These are phyloP conservation scores for Pholiota conissans DNA, from an alignment of 768 basidiomycete genomes.

Conservation along the genomic window DNA sequence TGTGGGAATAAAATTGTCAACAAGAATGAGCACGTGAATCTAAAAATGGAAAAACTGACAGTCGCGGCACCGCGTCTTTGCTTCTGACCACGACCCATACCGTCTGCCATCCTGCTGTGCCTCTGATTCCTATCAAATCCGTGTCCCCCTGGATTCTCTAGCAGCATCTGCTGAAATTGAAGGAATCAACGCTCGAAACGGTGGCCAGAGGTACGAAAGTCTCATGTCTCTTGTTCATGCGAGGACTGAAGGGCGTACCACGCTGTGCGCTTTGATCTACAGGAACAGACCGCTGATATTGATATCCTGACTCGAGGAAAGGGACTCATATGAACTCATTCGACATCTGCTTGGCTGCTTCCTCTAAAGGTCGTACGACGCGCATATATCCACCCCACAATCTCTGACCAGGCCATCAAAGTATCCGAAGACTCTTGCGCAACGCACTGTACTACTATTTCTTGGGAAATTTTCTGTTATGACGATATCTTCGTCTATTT, in stretches of 20 bases:
- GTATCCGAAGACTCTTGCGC: background rate
- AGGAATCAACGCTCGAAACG: background rate
- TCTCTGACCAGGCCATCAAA: background rate
- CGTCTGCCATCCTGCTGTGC: background rate
- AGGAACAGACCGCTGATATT: background rate
- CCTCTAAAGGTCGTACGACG: background rate
- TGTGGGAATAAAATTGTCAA: background rate
- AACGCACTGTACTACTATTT: background rate
- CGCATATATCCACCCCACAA: background rate
- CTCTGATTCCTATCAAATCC: background rate
- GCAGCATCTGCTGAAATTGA: background rate
- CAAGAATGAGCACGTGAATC: background rate
- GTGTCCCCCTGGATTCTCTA: background rate
- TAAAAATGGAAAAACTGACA: background rate
- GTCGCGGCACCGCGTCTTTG: background rate
- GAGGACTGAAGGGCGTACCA: background rate
- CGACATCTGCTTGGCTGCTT: background rate
- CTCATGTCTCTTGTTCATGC: background rate
- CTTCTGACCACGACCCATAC: background rate
- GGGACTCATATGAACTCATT: background rate
- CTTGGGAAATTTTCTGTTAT: background rate
- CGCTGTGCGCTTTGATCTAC: background rate
- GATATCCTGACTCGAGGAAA: background rate
- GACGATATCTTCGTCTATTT: background rate
- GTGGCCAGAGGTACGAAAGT: background rate